Evolutionary conservation across 2,329 filamentous ascomycete species (phyloP).

Genomic region (Fusarium sacchari): DNA sequence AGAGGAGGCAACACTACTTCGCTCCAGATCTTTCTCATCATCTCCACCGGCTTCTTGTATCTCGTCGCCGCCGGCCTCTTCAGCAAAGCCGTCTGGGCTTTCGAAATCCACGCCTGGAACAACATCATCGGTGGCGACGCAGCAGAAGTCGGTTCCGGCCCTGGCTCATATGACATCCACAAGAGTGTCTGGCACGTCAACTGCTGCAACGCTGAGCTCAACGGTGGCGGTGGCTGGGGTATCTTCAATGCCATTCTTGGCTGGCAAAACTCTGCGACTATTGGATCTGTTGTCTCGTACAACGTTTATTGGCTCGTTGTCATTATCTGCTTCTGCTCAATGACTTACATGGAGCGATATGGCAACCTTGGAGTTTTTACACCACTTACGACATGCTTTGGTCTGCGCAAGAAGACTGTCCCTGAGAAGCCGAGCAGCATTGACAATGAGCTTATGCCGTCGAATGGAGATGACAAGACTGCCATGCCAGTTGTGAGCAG

Average conservation of each 20-base stretch:
- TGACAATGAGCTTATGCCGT: not conserved
- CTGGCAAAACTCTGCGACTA: not conserved
- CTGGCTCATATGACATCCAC: not conserved
- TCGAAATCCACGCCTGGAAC: not conserved
- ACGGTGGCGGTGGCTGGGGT: not conserved
- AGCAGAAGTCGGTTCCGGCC: not conserved
- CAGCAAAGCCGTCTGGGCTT: not conserved
- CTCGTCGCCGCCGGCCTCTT: not conserved
- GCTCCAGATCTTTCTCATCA: not conserved
- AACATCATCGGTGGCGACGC: not conserved
- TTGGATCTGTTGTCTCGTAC: not conserved
- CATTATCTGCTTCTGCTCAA: not conserved
- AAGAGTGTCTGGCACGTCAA: constrained; percentile 1
- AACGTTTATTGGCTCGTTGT: not conserved
- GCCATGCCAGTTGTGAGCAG: not conserved
- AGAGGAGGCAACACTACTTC: not conserved
- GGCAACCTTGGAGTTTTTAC: not conserved
- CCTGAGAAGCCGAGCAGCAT: not conserved
- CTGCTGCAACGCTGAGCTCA: not conserved
- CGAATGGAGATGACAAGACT: not conserved
- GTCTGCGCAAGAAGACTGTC: not conserved
- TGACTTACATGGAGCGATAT: not conserved
- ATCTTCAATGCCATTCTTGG: not conserved
- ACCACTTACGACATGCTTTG: not conserved
- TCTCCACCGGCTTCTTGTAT: not conserved